These are phyloP conservation scores for Ganoderma meredithae DNA, from an alignment of 1,284 basidiomycete species.

Conservation along the genomic window DNA sequence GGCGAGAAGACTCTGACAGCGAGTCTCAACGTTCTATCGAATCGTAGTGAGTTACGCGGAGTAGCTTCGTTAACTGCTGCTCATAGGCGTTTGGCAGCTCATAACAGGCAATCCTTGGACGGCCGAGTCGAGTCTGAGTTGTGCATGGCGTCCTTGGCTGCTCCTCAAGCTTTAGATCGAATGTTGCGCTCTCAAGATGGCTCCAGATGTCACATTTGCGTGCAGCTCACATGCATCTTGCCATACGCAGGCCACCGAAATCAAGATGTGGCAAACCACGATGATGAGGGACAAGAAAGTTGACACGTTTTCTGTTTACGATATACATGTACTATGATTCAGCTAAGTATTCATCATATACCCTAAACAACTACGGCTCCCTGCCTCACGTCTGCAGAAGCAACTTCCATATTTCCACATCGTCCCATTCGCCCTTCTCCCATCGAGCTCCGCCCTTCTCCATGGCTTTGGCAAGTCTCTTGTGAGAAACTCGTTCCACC, in stretches of 20 bases:
- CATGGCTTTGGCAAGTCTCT: conserved; percentile 69
- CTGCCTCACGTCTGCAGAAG: conserved; percentile 14
- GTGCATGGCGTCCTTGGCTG: neutral
- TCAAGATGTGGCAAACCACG: conserved; percentile 7
- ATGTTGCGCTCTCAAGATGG: neutral
- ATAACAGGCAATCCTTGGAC: conserved; percentile 4
- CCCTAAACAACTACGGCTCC: neutral
- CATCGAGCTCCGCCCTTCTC: conserved; percentile 64
- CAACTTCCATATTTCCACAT: conserved; percentile 77
- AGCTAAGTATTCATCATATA: conserved; percentile 6
- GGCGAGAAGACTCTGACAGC: conserved; percentile 56
- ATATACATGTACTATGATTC: conserved; percentile 6
- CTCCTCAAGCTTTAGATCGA: conserved; percentile 1
- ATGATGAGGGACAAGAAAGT: conserved; percentile 13
- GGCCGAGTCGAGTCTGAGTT: neutral
- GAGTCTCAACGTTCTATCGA: conserved; percentile 22
- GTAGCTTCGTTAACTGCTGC: neutral
- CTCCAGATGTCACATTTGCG: neutral
- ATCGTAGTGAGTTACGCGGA: conserved; percentile 12
- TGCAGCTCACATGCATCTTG: neutral
- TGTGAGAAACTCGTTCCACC: conserved; percentile 64
- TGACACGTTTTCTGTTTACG: conserved; percentile 9
- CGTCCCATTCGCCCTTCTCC: conserved; percentile 77
- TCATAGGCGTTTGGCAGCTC: conserved; percentile 14
- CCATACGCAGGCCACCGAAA: neutral